Evolutionary conservation across 805 yeast genomes (phyloP).

Genomic region (Scheffersomyces amazonensis): DNA sequence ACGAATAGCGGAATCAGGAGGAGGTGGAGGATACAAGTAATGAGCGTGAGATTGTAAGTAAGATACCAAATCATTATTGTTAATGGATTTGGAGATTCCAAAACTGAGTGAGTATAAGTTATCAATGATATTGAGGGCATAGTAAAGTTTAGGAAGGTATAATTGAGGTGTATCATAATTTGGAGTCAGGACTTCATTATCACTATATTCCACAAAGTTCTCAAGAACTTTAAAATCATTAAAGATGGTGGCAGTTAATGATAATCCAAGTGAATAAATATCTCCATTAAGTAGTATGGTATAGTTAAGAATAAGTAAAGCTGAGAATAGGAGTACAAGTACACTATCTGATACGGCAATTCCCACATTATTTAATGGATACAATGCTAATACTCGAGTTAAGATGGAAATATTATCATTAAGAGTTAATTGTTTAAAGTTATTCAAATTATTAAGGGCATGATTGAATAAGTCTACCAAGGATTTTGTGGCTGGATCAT

Average conservation of each 20-base stretch:
- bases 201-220: constrained; percentile 32
- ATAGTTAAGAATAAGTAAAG: constrained; percentile 46
- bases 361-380: constrained; percentile 27
- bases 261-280: constrained; percentile 55
- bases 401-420: constrained; percentile 33
- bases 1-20: not conserved
- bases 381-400: constrained; percentile 30
- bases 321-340: constrained; percentile 24
- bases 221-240: constrained; percentile 56
- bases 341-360: constrained; percentile 22
- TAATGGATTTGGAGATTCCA: constrained; percentile 25
- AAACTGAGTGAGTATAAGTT: constrained; percentile 27
- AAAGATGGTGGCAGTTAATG: constrained; percentile 49
- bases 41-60: not conserved
- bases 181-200: not conserved
- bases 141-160: constrained; percentile 43
- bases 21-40: constrained; percentile 1
- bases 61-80: constrained; percentile 8
- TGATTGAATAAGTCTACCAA: constrained; percentile 41
- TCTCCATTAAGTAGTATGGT: constrained; percentile 58
- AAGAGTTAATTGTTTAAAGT: constrained; percentile 30
- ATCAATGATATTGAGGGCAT: constrained; percentile 42
- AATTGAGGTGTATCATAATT: constrained; percentile 23
- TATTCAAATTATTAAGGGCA: constrained; percentile 36
- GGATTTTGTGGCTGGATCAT: constrained; percentile 25